phyloP scores from a whole-genome alignment of 306 rosid species.

The Rosa lucieae region DNA sequence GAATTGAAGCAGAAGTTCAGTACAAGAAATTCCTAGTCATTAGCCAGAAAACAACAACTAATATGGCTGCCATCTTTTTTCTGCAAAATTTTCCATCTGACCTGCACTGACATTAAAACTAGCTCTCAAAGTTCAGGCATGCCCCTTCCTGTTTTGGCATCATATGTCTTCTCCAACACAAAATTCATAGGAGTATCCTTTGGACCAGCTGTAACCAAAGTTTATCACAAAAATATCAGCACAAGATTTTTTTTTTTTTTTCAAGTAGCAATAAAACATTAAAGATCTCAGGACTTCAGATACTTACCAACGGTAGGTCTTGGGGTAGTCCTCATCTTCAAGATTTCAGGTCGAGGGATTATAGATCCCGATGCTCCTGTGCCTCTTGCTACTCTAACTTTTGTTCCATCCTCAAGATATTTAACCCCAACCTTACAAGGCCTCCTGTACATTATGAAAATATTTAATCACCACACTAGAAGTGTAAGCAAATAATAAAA shows the following conservation, averaged over 20 bases:
- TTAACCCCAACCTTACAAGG: constrained; percentile 79
- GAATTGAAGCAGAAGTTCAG: neutral
- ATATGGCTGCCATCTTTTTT: neutral
- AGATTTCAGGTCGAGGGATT: constrained; percentile 89
- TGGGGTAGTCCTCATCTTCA: constrained; percentile 81
- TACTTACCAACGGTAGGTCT: constrained; percentile 72
- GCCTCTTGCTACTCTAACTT: constrained; percentile 88
- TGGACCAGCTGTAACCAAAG: constrained; percentile 71
- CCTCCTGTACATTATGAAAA: constrained; percentile 58
- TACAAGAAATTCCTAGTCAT: neutral
- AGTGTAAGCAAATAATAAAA: neutral
- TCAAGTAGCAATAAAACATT: constrained; percentile 13
- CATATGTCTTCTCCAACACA: constrained; percentile 75
- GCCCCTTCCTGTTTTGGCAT: constrained; percentile 82
- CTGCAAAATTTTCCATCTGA: constrained; percentile 8
- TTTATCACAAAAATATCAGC: constrained; percentile 6
- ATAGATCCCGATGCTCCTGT: constrained; percentile 77
- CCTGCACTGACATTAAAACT: neutral
- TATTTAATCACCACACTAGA: neutral
- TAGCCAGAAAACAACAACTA: constrained; percentile 1
- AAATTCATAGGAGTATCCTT: constrained; percentile 78
- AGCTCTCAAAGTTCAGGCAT: constrained; percentile 72
- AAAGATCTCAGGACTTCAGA: constrained; percentile 15
- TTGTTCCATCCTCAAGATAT: constrained; percentile 94
- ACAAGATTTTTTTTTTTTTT: neutral